Evolutionary conservation across 306 rosid species (phyloP), one percentile per base, ranked within the genome.

Genomic region (Trichosanthes cucumerina): DNA sequence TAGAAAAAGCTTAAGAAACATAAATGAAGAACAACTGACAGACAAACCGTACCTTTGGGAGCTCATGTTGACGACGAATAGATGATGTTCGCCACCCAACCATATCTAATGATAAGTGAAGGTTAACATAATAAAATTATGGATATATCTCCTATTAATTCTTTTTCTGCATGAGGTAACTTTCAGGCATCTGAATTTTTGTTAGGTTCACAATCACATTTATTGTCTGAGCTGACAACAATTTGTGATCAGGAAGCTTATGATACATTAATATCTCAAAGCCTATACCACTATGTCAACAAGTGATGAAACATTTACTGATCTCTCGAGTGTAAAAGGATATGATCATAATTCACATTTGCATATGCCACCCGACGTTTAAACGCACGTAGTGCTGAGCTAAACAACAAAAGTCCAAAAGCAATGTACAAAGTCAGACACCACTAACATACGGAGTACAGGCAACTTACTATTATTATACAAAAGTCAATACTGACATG

Each of bases 21-120:
- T 12, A 21, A 79, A 70, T 31, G 62, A 38, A 26, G 66, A 66
- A 80, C 56, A 34, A 57, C 19, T 76, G 75, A 83, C 39, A 80
- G n/a, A 65, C 16, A 65, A 83, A 77, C 33, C 76, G 54, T 84
- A 89, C 99, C 93, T 88, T 90, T 19, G 97, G 99, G 82, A 95
- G 97, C 87, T 95, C 99, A 87, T 85, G 85, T 81, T 91, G 96
- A 81, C 96, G 97, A 69, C 99, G 88, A 79, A 95, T 95, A 10
- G 99, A 95, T 75, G 99, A 95, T n/a, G 97, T 95, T 82, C 97
- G 85, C 99, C 99, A 95, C 77, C 99, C 99, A 78, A 95, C 99
- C 93, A 95, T 87, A 86, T 95, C 97, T 92, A 90, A 79, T 77
- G 68, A 36, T 19, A 73, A 84, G 93, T 92, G 84, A 89, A 85